These are phyloP conservation scores for Ceratobasidium papillatum DNA, from an alignment of 1,284 basidiomycete genomes.

Conservation along the genomic window DNA sequence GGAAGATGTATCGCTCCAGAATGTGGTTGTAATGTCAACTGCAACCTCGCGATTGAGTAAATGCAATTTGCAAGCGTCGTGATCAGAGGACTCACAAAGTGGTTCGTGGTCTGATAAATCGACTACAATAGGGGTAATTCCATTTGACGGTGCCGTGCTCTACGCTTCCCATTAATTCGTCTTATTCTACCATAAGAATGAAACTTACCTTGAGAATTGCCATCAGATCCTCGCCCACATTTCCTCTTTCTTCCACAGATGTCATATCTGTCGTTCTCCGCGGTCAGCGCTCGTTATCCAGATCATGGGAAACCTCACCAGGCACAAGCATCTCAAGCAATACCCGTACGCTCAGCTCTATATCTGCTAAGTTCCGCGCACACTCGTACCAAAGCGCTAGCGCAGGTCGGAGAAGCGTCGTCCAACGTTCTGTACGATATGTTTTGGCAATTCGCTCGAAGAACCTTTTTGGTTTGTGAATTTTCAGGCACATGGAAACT, in stretches of 20 bases:
- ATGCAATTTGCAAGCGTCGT: no score
- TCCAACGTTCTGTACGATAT: constrained; percentile 85
- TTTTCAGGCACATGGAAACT: constrained; percentile 3
- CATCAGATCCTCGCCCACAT: constrained; percentile 67
- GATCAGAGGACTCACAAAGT: constrained; percentile 61
- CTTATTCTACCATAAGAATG: constrained; percentile 18
- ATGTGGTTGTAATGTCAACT: constrained; percentile 74
- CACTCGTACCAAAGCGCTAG: constrained; percentile 81
- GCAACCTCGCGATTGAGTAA: background rate
- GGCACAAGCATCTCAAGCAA: constrained; percentile 83
- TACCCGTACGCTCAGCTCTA: constrained; percentile 75
- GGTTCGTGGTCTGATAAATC: constrained; percentile 69
- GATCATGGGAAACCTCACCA: constrained; percentile 58
- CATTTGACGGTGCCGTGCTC: constrained; percentile 73
- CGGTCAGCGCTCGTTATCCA: background rate
- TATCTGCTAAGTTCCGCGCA: constrained; percentile 75
- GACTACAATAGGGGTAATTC: constrained; percentile 59
- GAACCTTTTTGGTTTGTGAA: no score
- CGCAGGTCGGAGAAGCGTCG: constrained; percentile 71
- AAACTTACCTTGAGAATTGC: constrained; percentile 70
- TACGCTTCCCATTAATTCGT: constrained; percentile 47
- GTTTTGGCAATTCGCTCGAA: constrained; percentile 87
- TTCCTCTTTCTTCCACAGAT: constrained; percentile 47
- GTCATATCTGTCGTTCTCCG: constrained; percentile 32
- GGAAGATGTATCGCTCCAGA: constrained; percentile 67